phyloP scores from a whole-genome alignment of 257 asterid species.

The Solanum piurae region DNA sequence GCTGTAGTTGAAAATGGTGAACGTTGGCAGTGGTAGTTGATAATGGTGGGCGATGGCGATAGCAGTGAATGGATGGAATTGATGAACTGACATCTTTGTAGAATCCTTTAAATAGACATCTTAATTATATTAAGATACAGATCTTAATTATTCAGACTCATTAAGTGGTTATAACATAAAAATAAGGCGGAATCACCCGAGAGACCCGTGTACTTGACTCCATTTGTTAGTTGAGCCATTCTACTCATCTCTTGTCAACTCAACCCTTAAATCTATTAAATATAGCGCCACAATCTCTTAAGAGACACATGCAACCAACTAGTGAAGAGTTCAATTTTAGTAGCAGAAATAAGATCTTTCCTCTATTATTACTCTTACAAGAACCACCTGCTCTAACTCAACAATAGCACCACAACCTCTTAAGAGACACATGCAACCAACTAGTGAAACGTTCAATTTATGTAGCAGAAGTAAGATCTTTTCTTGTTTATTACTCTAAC shows the following conservation, averaged over 20 bases:
- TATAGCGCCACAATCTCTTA: too few species aligned
- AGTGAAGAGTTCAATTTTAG: background rate
- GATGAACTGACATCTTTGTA: background rate
- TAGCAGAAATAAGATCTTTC: background rate
- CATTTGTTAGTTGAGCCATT: too few species aligned
- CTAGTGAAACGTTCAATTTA: background rate
- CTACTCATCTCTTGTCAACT: background rate
- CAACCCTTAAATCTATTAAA: background rate
- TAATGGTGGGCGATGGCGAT: background rate
- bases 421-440: background rate
- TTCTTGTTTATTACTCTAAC: background rate
- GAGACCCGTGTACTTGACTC: too few species aligned
- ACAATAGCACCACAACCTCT: background rate
- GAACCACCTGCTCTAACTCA: background rate
- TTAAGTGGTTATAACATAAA: too few species aligned
- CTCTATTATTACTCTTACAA: background rate
- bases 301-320: too few species aligned
- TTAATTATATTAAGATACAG: background rate
- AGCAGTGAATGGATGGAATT: background rate
- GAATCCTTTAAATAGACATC: background rate
- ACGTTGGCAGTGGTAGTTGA: background rate
- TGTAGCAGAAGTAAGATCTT: background rate
- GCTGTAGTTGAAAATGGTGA: background rate
- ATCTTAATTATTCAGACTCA: background rate
- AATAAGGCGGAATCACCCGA: too few species aligned